Conservation (phyloP, 106 monocot species). For the Dioscorea alata region DNA sequence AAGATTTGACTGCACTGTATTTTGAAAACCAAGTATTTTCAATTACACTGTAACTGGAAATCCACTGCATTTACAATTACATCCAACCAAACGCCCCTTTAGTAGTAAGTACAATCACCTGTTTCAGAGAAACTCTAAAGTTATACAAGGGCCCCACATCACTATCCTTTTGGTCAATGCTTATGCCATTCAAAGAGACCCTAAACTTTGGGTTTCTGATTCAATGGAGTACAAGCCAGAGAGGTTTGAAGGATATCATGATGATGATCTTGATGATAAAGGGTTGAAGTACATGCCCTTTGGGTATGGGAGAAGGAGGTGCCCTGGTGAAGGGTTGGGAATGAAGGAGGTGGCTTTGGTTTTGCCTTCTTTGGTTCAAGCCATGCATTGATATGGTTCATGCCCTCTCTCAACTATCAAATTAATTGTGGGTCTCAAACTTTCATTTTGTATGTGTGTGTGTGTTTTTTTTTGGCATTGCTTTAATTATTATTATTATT, state of each 20-base stretch:
- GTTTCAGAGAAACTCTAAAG: no score
- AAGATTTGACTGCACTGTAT: no score
- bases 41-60: no score
- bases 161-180: slow-evolving; percentile 20
- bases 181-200: slow-evolving; percentile 17
- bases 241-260: slow-evolving; percentile 4
- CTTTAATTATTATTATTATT: no score
- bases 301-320: slow-evolving; percentile 17
- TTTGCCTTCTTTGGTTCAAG: slow-evolving; percentile 12
- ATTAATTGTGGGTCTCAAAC: no score
- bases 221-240: slow-evolving; percentile 12
- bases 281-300: slow-evolving; percentile 9
- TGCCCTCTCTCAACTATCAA: slow-evolving; percentile 4
- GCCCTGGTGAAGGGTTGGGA: slow-evolving; percentile 4
- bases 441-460: no score
- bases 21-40: no score
- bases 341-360: not conserved
- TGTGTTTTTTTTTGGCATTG: no score
- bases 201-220: not conserved
- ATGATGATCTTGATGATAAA: not conserved
- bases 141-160: no score
- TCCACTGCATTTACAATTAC: no score
- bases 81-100: no score
- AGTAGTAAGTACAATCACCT: no score
- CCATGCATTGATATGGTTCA: slow-evolving; percentile 3